Evolutionary conservation across 108 stramenopile species (phyloP).

Genomic region (Pseudonitzschia pungens): DNA sequence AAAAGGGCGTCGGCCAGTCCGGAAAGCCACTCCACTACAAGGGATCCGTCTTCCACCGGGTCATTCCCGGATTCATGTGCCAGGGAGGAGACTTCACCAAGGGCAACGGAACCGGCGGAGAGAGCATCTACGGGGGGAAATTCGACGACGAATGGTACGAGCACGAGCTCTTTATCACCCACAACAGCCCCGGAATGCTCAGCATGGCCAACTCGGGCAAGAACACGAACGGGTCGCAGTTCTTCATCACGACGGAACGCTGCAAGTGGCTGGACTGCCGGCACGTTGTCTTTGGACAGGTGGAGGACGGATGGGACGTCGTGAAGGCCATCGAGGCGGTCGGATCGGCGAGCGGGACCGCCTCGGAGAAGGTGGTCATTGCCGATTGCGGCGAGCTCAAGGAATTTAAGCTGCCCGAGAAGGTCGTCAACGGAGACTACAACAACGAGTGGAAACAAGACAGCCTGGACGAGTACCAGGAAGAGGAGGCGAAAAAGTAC

Average conservation of each 20-base stretch:
- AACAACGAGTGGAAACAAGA: background rate
- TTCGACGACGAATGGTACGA: slow-evolving; percentile 74
- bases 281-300: slow-evolving; percentile 85
- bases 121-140: slow-evolving; percentile 68
- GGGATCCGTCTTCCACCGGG: slow-evolving; percentile 90
- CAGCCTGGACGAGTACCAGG: background rate
- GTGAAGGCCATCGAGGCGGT: slow-evolving; percentile 74
- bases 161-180: slow-evolving; percentile 49
- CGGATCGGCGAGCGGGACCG: slow-evolving; percentile 55
- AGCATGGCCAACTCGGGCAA: slow-evolving; percentile 91
- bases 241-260: slow-evolving; percentile 79
- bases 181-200: slow-evolving; percentile 67
- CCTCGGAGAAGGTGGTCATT: slow-evolving; percentile 63
- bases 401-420: slow-evolving; percentile 14
- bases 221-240: slow-evolving; percentile 73
- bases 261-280: slow-evolving; percentile 86
- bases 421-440: slow-evolving; percentile 12
- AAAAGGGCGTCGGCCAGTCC: slow-evolving; percentile 80
- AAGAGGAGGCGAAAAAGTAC: background rate
- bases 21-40: slow-evolving; percentile 63
- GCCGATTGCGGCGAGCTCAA: slow-evolving; percentile 72
- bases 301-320: slow-evolving; percentile 79
- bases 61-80: slow-evolving; percentile 93
- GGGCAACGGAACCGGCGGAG: slow-evolving; percentile 82
- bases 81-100: slow-evolving; percentile 85